phyloP scores from a whole-genome alignment of 2,329 filamentous ascomycete species.

The Elsinoe batatas region DNA sequence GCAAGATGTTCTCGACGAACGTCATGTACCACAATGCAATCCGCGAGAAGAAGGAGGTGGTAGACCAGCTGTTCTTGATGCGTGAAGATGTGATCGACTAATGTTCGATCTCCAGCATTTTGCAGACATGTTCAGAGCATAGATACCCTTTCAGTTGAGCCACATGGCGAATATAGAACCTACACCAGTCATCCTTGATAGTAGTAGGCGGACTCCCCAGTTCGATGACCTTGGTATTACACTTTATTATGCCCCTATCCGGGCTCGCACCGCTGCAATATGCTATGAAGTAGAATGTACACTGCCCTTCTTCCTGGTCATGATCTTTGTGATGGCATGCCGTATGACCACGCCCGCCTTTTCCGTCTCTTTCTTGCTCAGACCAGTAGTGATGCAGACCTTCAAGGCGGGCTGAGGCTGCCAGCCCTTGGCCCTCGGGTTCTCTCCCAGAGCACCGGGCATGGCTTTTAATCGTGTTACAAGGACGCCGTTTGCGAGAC shows the following conservation, averaged over 20 bases:
- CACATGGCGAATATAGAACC: too few species aligned
- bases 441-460: constrained; percentile 49
- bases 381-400: constrained; percentile 75
- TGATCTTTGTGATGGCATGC: constrained; percentile 88
- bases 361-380: constrained; percentile 91
- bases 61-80: constrained; percentile 65
- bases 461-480: constrained; percentile 78
- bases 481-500: constrained; percentile 76
- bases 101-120: neutral
- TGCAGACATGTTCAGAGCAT: neutral
- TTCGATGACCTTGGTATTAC: neutral
- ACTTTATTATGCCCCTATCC: neutral
- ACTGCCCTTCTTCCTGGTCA: constrained; percentile 41
- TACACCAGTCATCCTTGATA: too few species aligned
- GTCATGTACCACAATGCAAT: constrained; percentile 79
- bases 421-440: constrained; percentile 56
- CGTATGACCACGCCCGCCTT: constrained; percentile 81
- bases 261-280: neutral
- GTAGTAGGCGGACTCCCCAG: too few species aligned
- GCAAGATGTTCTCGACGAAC: constrained; percentile 78
- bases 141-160: neutral
- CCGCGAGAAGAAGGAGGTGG: constrained; percentile 63
- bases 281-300: constrained; percentile 9
- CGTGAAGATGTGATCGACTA: constrained; percentile 59
- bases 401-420: constrained; percentile 74